Base-by-base conservation (phyloP, 371 early-diverging fungal genomes). In the Smittium mucronatum region DNA sequence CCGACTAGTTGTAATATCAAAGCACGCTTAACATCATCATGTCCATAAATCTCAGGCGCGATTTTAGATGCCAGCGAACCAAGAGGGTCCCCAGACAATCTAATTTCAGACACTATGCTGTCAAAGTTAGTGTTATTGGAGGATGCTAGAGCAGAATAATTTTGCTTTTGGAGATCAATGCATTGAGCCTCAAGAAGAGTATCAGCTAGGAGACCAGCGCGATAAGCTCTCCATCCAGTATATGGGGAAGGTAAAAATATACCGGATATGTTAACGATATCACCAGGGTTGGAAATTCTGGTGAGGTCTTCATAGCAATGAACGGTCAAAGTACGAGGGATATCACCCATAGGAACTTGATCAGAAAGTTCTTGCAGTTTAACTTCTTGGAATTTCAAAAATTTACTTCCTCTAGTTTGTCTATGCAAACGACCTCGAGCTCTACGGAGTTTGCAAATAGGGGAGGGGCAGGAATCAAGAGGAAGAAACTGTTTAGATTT, bases 321-420 rank as follows among this genome's bases (percentile, higher is more conserved):
- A 11, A 98, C 83, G 25, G 90, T 93, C 83, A 99, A 90, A 21
- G 91, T 86, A 63, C 99, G 87, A 58, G 99, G 99, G 76, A 99
- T 95, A 80, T 95, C 93, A 63, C 99, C 99, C 70, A 95, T 94
- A 70, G 98, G 98, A 11, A 98, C 96, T 86, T 98, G 98, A 78
- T 94, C 91, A 17, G 97, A 88, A 83, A 93, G 77, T 79, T 97
- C 97, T 78, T 97, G 97, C 59, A 97, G 73, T 76, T 93, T 93
- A 75, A 92, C 90, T 77, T 96, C 96, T 80, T 97, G 97, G 83
- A 93, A 95, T 71, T 89, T 88, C 73, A 93, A 77, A 73, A 99
- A 97, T 74, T 95, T 95, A 69, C 90, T 91, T 31, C 94, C 94
- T 61, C 99, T 85, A 0, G 97, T 96, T 75, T 97, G 95, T 88